Percentiles rank a stretch among this genome's conserved stretches.
phyloP scores from a whole-genome alignment of 2,329 filamentous ascomycete species.

The Clonostachys rosea region DNA sequence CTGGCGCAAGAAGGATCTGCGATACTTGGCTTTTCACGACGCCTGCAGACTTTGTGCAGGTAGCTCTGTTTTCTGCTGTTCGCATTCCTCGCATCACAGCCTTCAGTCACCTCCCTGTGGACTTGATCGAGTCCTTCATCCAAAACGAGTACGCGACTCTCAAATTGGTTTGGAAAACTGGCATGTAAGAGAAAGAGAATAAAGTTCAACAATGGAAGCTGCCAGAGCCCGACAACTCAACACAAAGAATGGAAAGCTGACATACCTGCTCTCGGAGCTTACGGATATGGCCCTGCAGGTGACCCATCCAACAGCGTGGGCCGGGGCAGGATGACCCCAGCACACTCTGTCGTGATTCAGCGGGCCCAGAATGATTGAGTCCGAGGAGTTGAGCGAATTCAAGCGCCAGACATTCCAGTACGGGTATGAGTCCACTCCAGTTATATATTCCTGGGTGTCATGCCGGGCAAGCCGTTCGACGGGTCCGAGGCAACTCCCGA shows the following conservation, averaged over 20 bases:
- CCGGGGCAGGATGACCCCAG: too few relatives aligned
- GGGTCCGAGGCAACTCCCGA: constrained; percentile 1
- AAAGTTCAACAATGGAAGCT: too few relatives aligned
- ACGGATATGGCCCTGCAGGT: constrained; percentile 12
- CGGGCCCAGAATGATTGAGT: too few relatives aligned
- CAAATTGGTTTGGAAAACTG: constrained; percentile 15
- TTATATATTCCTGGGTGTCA: constrained; percentile 16
- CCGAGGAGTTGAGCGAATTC: too few relatives aligned
- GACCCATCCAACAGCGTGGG: constrained; percentile 11
- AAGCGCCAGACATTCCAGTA: too few relatives aligned
- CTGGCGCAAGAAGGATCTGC: too few relatives aligned
- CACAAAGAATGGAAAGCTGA: constrained; percentile 2
- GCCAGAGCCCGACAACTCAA: too few relatives aligned
- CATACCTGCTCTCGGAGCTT: constrained; percentile 15
- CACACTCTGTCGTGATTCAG: too few relatives aligned
- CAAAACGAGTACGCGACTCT: constrained; percentile 21
- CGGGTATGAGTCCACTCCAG: constrained; percentile 4
- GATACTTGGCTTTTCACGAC: too few relatives aligned
- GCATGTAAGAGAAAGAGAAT: too few relatives aligned
- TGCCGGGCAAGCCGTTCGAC: constrained; percentile 12
- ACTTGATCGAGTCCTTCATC: constrained; percentile 17
- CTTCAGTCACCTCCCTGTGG: constrained; percentile 9
- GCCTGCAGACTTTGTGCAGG: too few relatives aligned
- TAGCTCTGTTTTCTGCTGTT: neutral
- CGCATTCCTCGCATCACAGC: constrained; percentile 12